Evolutionary conservation across 2,329 filamentous ascomycete species (phyloP).

Genomic region (Ophiostoma sp.): DNA sequence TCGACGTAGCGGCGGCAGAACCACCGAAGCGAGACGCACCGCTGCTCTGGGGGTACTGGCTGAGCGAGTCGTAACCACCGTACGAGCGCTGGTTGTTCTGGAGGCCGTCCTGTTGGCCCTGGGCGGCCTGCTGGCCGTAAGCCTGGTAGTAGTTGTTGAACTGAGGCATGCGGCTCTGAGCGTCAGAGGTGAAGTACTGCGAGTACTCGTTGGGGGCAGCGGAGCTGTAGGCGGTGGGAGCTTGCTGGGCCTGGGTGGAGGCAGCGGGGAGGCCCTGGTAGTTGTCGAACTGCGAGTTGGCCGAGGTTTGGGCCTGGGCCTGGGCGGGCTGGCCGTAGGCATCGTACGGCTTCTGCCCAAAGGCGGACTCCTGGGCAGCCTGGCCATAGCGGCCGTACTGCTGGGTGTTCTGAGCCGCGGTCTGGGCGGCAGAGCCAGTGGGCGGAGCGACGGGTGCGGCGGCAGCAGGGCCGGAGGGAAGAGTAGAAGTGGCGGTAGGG

Average conservation of each 20-base stretch:
- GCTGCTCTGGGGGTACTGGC: constrained; percentile 74
- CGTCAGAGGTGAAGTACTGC: constrained; percentile 75
- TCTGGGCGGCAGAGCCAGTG: constrained; percentile 38
- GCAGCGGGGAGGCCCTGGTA: constrained; percentile 41
- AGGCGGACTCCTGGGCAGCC: constrained; percentile 60
- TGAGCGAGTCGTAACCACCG: constrained; percentile 72
- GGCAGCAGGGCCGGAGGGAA: constrained; percentile 40
- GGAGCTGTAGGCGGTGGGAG: constrained; percentile 68
- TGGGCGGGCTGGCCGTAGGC: constrained; percentile 74
- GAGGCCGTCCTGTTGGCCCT: constrained; percentile 69
- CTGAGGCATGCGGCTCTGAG: constrained; percentile 63
- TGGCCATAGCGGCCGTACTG: constrained; percentile 72
- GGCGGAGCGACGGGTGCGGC: constrained; percentile 17
- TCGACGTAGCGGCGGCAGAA: constrained; percentile 33
- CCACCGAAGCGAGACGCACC: constrained; percentile 60
- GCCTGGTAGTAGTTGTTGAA: constrained; percentile 76
- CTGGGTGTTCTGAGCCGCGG: constrained; percentile 45
- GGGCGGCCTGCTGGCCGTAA: constrained; percentile 55
- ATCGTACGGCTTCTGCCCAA: constrained; percentile 81
- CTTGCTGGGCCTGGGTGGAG: constrained; percentile 55
- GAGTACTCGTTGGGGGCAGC: constrained; percentile 78
- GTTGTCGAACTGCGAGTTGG: constrained; percentile 60
- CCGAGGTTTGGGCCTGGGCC: constrained; percentile 50
- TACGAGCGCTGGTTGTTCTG: constrained; percentile 70
- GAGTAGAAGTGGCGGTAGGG: constrained; percentile 40